phyloP scores from a whole-genome alignment of 352 stramenopile genomes.

The Pilasporangium apinafurcum region DNA sequence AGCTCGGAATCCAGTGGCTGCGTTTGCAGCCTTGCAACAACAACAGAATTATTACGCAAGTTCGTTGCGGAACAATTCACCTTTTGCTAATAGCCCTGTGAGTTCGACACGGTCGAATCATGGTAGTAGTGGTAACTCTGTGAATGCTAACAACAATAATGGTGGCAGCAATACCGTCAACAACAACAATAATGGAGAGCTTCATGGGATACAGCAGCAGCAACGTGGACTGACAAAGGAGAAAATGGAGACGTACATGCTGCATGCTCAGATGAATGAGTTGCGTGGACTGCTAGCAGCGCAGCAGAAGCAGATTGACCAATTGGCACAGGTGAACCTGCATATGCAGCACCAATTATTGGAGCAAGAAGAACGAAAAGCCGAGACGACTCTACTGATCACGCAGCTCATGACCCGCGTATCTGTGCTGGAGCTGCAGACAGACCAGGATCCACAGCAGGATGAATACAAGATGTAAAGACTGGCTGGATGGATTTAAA shows the following conservation, averaged over 20 bases:
- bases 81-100: slow-evolving; percentile 4
- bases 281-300: slow-evolving; percentile 38
- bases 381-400: slow-evolving; percentile 80
- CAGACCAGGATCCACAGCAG: slow-evolving; percentile 15
- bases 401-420: slow-evolving; percentile 83
- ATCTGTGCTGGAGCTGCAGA: slow-evolving; percentile 65
- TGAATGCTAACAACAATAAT: no score
- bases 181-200: no score
- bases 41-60: no score
- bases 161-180: no score
- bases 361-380: slow-evolving; percentile 75
- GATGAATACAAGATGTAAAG: slow-evolving; percentile 21
- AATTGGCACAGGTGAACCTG: slow-evolving; percentile 67
- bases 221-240: not conserved
- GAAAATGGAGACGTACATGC: slow-evolving; percentile 11
- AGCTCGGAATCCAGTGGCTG: slow-evolving; percentile 2
- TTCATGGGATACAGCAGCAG: slow-evolving; percentile 1
- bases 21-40: not conserved
- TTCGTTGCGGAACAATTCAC: no score
- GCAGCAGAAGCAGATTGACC: slow-evolving; percentile 70
- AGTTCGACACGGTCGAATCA: slow-evolving; percentile 3
- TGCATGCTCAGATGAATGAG: slow-evolving; percentile 40
- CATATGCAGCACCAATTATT: slow-evolving; percentile 77
- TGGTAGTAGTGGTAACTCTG: not conserved
- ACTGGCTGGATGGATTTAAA: no score